Base-by-base conservation (phyloP, 2,329 filamentous ascomycete genomes). In the Diaporthe sp. region DNA sequence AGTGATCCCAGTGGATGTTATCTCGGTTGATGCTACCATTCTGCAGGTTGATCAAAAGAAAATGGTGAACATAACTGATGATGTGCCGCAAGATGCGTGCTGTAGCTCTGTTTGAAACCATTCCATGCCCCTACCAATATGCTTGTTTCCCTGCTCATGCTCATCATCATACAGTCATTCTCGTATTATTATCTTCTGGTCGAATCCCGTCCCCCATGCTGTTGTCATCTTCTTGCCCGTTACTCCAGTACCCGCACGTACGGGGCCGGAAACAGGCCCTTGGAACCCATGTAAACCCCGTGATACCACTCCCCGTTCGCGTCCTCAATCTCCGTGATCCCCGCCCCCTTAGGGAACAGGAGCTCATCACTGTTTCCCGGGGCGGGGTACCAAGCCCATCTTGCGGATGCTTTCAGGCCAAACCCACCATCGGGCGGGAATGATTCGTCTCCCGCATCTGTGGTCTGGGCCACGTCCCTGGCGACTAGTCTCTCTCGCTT, bases 271-370 rank as follows among this genome's bases (percentile, higher is more conserved):
- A 98, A 97, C 78, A 98, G 80, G 0, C 95, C 96, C 79, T 91
- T 92, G 34, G 85, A 86, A 0, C 95, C 95, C 85, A 95, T 95
- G 86, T 98, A 98, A 39, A 92, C 92, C 0, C 96, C 96, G 85
- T 93, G 94, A 81, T 90, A 95, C 96, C 96, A 98, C 82, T 98
- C 95, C 25, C 93, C 94, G 82, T 98, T 98, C 65, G 97, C 91
- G 83, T 97, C 94, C 82, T 96, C 93, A 51, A 94, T 91, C 85
- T 98, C 96, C 9, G 89, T 89, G 20, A 98, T 90, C 83, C 97
- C 94, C 0, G 96, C 95, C 13, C 94, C 92, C 70, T 92, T 92
- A 0, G 96, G 96, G 79, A 98, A 98, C 77, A 92, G 84, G 55
- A 98, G 85, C 85, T 98, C 96, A 81, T 98, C 94, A 28, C 87